A percentile compares a stretch with the other conserved stretches of the same genome.
phyloP scores from a whole-genome alignment of 768 basidiomycete species.

The Leccinum incarnatum region DNA sequence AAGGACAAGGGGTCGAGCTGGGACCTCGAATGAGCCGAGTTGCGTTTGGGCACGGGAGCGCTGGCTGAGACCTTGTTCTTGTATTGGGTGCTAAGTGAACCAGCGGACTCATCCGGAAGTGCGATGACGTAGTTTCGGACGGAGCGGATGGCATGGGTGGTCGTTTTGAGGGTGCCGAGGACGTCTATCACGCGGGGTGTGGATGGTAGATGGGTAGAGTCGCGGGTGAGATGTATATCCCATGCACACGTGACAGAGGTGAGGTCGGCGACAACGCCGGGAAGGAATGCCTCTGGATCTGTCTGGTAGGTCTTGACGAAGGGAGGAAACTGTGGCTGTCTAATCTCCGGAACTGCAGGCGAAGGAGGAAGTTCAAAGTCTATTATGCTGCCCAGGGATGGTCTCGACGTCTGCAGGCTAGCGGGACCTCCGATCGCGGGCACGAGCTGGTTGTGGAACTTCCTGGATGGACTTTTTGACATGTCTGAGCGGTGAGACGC shows the following conservation, averaged over 20 bases:
- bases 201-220: constrained; percentile 8
- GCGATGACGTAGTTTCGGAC: constrained; percentile 82
- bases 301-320: constrained; percentile 65
- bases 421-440: constrained; percentile 70
- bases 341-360: constrained; percentile 50
- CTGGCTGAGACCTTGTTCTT: constrained; percentile 46
- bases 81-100: constrained; percentile 54
- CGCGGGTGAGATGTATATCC: constrained; percentile 41
- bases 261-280: constrained; percentile 76
- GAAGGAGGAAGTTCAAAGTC: constrained; percentile 71
- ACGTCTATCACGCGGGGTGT: constrained; percentile 48
- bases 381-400: constrained; percentile 41
- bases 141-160: constrained; percentile 77
- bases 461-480: constrained; percentile 41
- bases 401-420: constrained; percentile 38
- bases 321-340: constrained; percentile 46
- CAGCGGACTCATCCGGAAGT: constrained; percentile 71
- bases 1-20: constrained; percentile 59
- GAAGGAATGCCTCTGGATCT: constrained; percentile 74
- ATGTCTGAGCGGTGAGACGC: constrained; percentile 5
- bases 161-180: constrained; percentile 68
- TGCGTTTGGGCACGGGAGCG: constrained; percentile 35
- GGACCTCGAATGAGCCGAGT: constrained; percentile 30
- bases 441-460: constrained; percentile 60
- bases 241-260: constrained; percentile 60